These are phyloP conservation scores for Podila epigama DNA, from an alignment of 192 early-diverging fungal species.

Conservation along the genomic window DNA sequence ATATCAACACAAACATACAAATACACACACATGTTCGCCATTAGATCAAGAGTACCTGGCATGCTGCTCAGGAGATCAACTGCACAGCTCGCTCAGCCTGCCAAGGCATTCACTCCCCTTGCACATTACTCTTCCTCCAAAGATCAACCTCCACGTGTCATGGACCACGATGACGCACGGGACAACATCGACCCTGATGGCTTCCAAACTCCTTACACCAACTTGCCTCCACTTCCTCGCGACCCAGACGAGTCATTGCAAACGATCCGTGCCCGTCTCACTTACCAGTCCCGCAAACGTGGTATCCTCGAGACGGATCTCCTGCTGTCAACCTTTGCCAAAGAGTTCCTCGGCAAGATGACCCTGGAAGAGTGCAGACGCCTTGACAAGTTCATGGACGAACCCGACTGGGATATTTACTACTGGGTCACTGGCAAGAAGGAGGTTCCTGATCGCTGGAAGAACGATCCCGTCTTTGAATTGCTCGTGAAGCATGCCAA, in stretches of 20 bases:
- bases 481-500: constrained; percentile 79
- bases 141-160: constrained; percentile 1
- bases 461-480: constrained; percentile 60
- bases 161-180: constrained; percentile 43
- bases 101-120: neutral
- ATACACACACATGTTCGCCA: neutral
- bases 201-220: constrained; percentile 47
- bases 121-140: neutral
- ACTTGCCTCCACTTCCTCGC: constrained; percentile 65
- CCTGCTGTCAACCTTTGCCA: constrained; percentile 88
- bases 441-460: constrained; percentile 60
- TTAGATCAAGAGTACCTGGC: neutral
- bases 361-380: constrained; percentile 68
- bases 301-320: constrained; percentile 96
- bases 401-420: constrained; percentile 97
- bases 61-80: neutral
- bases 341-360: constrained; percentile 63
- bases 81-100: too few species aligned
- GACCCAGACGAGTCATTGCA: constrained; percentile 67
- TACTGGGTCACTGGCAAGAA: constrained; percentile 87
- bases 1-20: neutral
- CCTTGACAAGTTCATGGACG: constrained; percentile 84
- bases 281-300: constrained; percentile 90
- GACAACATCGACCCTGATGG: constrained; percentile 34
- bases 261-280: constrained; percentile 79